phyloP scores from a whole-genome alignment of 192 early-diverging fungal genomes.

The Mortierella alpina region DNA sequence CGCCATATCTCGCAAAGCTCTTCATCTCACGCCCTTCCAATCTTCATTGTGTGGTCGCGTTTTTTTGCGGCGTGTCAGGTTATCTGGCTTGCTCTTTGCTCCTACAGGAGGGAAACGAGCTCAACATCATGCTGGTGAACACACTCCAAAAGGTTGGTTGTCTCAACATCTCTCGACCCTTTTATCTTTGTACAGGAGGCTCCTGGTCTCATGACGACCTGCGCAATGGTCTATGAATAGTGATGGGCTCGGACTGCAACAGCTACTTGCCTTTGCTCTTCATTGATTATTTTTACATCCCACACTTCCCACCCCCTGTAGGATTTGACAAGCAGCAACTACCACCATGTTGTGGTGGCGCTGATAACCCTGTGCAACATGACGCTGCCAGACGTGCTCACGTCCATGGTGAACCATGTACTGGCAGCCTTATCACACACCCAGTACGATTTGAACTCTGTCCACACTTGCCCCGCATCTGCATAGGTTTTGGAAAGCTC shows the following conservation, averaged over 20 bases:
- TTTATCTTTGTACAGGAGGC: not conserved
- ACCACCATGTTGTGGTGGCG: constrained; percentile 60
- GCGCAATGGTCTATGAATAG: too few relatives aligned
- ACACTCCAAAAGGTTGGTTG: constrained; percentile 61
- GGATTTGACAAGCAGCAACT: constrained; percentile 67
- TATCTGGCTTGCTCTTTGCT: constrained; percentile 63
- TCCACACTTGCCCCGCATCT: too few relatives aligned
- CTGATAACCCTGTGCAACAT: constrained; percentile 62
- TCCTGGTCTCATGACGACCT: too few relatives aligned
- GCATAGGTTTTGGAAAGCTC: not conserved
- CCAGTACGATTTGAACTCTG: constrained; percentile 52
- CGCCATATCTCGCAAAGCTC: too few relatives aligned
- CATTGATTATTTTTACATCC: too few relatives aligned
- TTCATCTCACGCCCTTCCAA: not conserved
- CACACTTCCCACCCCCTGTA: constrained; percentile 6
- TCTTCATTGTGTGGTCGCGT: not conserved
- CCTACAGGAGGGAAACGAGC: constrained; percentile 58
- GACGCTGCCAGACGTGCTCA: constrained; percentile 56
- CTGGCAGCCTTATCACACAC: constrained; percentile 50
- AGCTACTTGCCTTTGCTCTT: too few relatives aligned
- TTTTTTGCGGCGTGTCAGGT: constrained; percentile 31
- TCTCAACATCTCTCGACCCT: not conserved
- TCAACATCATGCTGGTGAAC: constrained; percentile 67
- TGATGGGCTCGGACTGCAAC: too few relatives aligned
- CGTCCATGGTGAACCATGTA: constrained; percentile 53